Percentiles rank a stretch among this genome's conserved stretches.
phyloP scores from a whole-genome alignment of 495 filamentous ascomycete genomes.

The Xylaria curta region DNA sequence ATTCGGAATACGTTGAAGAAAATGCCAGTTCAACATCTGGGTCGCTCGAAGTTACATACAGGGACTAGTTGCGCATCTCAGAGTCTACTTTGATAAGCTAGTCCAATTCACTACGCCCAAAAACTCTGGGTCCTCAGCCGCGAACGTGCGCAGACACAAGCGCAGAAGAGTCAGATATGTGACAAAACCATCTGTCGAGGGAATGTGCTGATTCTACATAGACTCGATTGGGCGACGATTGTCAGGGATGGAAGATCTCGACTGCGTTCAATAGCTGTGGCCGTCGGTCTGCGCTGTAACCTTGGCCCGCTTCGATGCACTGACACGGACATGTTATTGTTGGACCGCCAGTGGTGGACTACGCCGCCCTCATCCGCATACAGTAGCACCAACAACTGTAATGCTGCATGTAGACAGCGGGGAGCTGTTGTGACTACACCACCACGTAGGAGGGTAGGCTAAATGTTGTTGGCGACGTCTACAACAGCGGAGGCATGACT shows the following conservation, averaged over 20 bases:
- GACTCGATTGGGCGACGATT: not conserved
- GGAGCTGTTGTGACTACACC: not conserved
- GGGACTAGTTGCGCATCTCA: not conserved
- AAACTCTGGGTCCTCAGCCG: no score
- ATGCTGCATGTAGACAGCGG: slow-evolving; percentile 1
- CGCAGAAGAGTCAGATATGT: not conserved
- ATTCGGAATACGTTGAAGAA: not conserved
- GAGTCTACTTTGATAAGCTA: not conserved
- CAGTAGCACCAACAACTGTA: not conserved
- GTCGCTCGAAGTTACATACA: not conserved
- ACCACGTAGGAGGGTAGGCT: not conserved
- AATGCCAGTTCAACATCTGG: not conserved
- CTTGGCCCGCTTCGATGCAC: slow-evolving; percentile 2
- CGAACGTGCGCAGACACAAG: not conserved
- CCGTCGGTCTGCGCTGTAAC: slow-evolving; percentile 2
- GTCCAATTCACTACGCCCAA: not conserved
- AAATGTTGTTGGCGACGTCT: not conserved
- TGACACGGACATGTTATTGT: not conserved
- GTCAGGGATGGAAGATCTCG: not conserved
- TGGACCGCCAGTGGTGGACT: not conserved
- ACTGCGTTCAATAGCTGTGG: not conserved
- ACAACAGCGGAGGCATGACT: not conserved
- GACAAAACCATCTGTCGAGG: not conserved
- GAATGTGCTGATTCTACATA: not conserved
- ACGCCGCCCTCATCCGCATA: not conserved